Conservation (phyloP, 345 rosid species). For the Moricandia moricandioides region DNA sequence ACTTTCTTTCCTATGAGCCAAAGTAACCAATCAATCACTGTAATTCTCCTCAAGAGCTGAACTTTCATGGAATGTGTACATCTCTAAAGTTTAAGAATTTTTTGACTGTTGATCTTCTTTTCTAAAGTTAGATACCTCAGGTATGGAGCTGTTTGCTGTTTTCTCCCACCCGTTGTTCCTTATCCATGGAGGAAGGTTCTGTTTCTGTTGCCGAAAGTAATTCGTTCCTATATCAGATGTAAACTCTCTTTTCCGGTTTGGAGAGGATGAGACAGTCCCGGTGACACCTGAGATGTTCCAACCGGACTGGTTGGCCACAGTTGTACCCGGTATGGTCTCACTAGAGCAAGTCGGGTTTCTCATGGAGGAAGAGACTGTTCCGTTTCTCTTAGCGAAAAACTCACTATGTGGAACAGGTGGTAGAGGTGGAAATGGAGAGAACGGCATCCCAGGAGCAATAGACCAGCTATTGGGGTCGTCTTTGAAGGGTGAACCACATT, state of each 20-base stretch:
- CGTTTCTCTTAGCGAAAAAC: slow-evolving; percentile 38
- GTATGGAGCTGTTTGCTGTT: slow-evolving; percentile 26
- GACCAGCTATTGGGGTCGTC: slow-evolving; percentile 56
- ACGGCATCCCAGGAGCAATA: slow-evolving; percentile 82
- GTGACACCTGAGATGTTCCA: slow-evolving; percentile 34
- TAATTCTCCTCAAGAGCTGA: slow-evolving; percentile 38
- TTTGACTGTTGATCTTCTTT: slow-evolving; percentile 23
- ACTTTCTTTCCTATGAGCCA: slow-evolving; percentile 34
- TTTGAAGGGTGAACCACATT: slow-evolving; percentile 53
- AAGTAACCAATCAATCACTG: slow-evolving; percentile 35
- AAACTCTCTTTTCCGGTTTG: slow-evolving; percentile 51
- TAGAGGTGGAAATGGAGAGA: slow-evolving; percentile 84
- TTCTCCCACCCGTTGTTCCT: slow-evolving; percentile 47
- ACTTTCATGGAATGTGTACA: slow-evolving; percentile 19
- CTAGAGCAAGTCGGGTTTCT: slow-evolving; percentile 26
- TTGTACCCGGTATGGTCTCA: too few species aligned
- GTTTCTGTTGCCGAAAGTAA: slow-evolving; percentile 81
- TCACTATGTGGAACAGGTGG: slow-evolving; percentile 55
- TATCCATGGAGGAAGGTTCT: slow-evolving; percentile 64
- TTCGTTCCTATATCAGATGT: slow-evolving; percentile 63
- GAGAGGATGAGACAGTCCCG: slow-evolving; percentile 28
- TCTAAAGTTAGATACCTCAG: slow-evolving; percentile 33
- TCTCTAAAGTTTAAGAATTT: slow-evolving; percentile 22
- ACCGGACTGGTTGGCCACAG: slow-evolving; percentile 36
- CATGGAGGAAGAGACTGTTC: slow-evolving; percentile 25